Evolutionary conservation across 1,284 basidiomycete species (phyloP), one percentile per base, ranked within the genome.

Genomic region (Cryptococcus wingfieldii): DNA sequence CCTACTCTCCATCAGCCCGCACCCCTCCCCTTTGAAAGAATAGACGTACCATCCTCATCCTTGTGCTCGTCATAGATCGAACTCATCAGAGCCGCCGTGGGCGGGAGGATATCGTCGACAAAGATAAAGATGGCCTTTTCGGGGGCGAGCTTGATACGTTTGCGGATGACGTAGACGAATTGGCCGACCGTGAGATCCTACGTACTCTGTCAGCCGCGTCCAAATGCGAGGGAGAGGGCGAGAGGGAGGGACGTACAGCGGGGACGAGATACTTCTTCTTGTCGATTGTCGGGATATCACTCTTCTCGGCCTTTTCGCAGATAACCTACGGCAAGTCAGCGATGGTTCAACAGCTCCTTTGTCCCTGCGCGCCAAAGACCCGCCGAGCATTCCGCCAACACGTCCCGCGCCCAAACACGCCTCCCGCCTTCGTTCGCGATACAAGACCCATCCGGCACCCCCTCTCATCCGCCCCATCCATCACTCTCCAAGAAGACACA

Each of bases 201-300:
- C 34, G 44, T 46, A 16, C n/a, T 23, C 16, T 7, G 41, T 8
- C 12, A 38, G 46, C 4, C 2, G 13, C 41, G n/a, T 14, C 28
- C 38, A 42, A 41, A 38, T 25, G 27, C 27, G 10, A 47, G 5
- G 39, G 44, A 23, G 6, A 23, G 23, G 3, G 19, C 19, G 23
- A 23, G 23, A 23, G 23, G 3, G 23, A 23, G 16, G 18, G 19
- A 75, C 79, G 48, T 47, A 94, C 91, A 52, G 93, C 95, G 52
- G 96, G 96, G 4, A 98, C 96, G 47, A 99, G 83, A 70, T 98
- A 99, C 83, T 98, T 99, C 89, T 98, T 98, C 90, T 99, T 99
- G 83, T 98, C 96, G 72, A 99, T 98, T 19, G 93, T 95, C 0
- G 94, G 92, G 74, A 98, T 98, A 79, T 99, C 96, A 55, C 94